Base-by-base conservation (phyloP, 306 rosid genomes). In the Lithocarpus polystachyus region DNA sequence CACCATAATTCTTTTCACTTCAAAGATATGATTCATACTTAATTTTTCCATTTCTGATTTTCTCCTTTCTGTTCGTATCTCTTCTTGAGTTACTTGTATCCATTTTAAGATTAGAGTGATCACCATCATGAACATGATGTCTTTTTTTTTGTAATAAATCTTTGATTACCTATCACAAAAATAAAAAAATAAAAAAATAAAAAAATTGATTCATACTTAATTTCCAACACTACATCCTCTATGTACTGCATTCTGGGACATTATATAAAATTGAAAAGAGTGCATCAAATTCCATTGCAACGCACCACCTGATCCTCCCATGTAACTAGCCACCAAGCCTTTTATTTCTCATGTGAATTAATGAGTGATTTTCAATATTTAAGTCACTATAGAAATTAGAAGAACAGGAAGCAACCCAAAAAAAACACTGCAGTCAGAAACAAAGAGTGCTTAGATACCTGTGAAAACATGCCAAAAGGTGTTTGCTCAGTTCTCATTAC, bases 401-500 rank as follows among this genome's bases (percentile, higher is more conserved):
- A 74, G 72, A 77, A 70, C 4, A 62, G 72, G 75, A 68, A 62
- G 29, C 48, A 76, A 54, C 33, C 24, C 22, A 23, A 37, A 8
- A 77, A 35, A 72, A 35, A 35, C n/a, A 57, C 65, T 59, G 67
- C 73, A 74, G 56, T 43, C 73, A 67, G 45, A 37, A 52, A 65
- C 81, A 61, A 68, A 64, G 72, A 55, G 78, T 37, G 64, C 78
- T 71, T 77, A 75, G 45, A 69, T 83, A 95, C 99, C 99, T 95
- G 98, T 31, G 98, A 95, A 88, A 95, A 95, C 92, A 95, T 31
- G 81, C 99, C 99, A 84, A 95, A 95, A 84, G 99, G 99, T 78
- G 99, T 95, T 85, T 91, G 99, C 82, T 95, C 99, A 23, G 99
- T 91, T 88, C 93, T 95, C 99, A 95, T 95, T 86, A 95, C 97